phyloP scores from a whole-genome alignment of 164 flowering plant species.

The Protea cynaroides region DNA sequence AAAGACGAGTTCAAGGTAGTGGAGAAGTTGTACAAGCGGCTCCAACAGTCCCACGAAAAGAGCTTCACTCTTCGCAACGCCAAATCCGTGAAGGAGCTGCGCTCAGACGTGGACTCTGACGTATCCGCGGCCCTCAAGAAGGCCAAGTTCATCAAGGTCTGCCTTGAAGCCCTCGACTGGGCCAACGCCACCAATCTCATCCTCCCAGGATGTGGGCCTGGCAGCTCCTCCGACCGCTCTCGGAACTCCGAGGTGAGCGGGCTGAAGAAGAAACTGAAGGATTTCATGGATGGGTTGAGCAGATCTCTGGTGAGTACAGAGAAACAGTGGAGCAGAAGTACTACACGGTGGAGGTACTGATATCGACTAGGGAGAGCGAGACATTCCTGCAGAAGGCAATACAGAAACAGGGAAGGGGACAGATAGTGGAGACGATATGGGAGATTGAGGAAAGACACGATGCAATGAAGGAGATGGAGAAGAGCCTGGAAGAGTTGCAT shows the following conservation, averaged over 20 bases:
- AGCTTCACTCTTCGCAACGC: constrained; percentile 63
- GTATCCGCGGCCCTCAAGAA: constrained; percentile 52
- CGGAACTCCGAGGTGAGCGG: constrained; percentile 64
- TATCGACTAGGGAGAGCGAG: constrained; percentile 80
- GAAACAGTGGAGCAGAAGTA: constrained; percentile 71
- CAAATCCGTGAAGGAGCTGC: constrained; percentile 46
- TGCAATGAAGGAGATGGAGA: constrained; percentile 55
- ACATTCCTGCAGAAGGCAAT: constrained; percentile 72
- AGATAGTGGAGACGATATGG: constrained; percentile 43
- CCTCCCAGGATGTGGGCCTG: constrained; percentile 73
- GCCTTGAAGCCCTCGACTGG: constrained; percentile 62
- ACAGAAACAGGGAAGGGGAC: constrained; percentile 56
- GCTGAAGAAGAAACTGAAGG: constrained; percentile 53
- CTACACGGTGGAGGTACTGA: constrained; percentile 48
- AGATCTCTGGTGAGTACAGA: constrained; percentile 54
- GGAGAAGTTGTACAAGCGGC: constrained; percentile 39
- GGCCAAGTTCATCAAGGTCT: constrained; percentile 55
- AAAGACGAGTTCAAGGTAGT: constrained; percentile 59
- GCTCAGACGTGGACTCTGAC: constrained; percentile 59
- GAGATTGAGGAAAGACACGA: constrained; percentile 68
- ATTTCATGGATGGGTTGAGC: constrained; percentile 54
- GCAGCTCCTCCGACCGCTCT: constrained; percentile 72
- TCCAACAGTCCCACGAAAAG: constrained; percentile 50
- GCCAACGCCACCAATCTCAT: constrained; percentile 61
- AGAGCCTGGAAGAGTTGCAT: constrained; percentile 47